phyloP scores from a whole-genome alignment of 768 basidiomycete species.

The Hericium rajendrae region DNA sequence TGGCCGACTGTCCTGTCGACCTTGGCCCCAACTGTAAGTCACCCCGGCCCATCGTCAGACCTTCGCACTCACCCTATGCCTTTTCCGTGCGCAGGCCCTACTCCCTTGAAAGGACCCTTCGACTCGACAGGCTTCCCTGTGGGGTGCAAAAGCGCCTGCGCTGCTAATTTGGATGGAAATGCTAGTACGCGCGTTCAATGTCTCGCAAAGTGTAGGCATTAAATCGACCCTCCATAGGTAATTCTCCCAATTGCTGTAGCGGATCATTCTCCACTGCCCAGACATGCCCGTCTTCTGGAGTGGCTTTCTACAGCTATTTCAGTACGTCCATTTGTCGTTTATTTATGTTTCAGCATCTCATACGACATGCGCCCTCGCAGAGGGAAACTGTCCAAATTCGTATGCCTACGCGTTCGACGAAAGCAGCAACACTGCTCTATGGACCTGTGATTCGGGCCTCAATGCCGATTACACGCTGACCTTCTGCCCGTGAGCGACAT shows the following conservation, averaged over 20 bases:
- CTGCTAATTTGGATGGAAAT: slow-evolving; percentile 21
- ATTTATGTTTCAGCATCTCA: neutral
- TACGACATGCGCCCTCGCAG: slow-evolving; percentile 15
- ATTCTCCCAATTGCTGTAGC: slow-evolving; percentile 27
- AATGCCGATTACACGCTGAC: slow-evolving; percentile 2
- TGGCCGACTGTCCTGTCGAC: slow-evolving; percentile 54
- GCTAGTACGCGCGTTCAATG: slow-evolving; percentile 12
- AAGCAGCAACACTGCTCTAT: slow-evolving; percentile 33
- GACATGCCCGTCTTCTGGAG: slow-evolving; percentile 34
- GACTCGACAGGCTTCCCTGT: slow-evolving; percentile 23
- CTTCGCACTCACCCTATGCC: too few relatives aligned
- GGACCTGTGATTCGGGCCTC: slow-evolving; percentile 28
- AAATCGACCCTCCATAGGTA: slow-evolving; percentile 7
- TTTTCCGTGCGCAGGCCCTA: slow-evolving; percentile 14
- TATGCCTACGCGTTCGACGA: slow-evolving; percentile 49
- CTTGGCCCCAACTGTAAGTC: slow-evolving; percentile 40
- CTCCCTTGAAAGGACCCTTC: slow-evolving; percentile 20
- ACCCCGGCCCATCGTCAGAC: too few relatives aligned
- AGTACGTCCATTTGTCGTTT: slow-evolving; percentile 22
- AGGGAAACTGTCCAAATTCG: slow-evolving; percentile 33
- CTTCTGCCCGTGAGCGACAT: slow-evolving; percentile 1
- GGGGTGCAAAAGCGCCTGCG: slow-evolving; percentile 25
- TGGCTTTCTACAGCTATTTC: slow-evolving; percentile 35
- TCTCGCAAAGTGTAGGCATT: neutral
- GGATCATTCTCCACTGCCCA: slow-evolving; percentile 20